Conservation (phyloP, 352 stramenopile species). For the Phytophthora megakarya region DNA sequence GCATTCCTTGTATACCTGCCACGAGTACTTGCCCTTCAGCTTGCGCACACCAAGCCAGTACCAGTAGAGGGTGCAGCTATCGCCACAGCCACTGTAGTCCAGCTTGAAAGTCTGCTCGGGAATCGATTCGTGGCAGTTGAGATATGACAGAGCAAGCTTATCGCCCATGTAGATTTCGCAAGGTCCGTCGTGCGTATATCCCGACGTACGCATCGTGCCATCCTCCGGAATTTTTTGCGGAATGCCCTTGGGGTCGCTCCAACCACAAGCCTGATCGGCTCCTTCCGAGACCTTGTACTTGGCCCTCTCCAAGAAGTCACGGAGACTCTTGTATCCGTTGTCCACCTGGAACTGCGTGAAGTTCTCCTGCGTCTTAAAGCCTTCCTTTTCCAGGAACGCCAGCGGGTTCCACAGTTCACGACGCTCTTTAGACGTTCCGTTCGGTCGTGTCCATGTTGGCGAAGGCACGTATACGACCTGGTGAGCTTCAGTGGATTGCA, state of each 20-base stretch:
- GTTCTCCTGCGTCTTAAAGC: constrained; percentile 46
- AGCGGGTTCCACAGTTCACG: constrained; percentile 46
- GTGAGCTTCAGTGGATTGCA: constrained; percentile 33
- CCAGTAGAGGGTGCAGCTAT: constrained; percentile 44
- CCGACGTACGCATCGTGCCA: constrained; percentile 42
- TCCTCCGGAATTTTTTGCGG: constrained; percentile 42
- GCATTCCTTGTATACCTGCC: constrained; percentile 60
- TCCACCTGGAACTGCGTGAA: constrained; percentile 44
- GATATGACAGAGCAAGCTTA: constrained; percentile 34
- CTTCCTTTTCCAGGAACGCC: constrained; percentile 53
- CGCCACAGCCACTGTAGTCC: constrained; percentile 41
- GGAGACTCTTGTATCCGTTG: constrained; percentile 49
- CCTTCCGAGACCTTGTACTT: constrained; percentile 39
- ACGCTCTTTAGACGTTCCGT: constrained; percentile 31
- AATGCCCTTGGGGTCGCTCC: constrained; percentile 31
- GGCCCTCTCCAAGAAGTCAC: constrained; percentile 47
- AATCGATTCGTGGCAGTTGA: constrained; percentile 44
- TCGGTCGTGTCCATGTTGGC: constrained; percentile 40
- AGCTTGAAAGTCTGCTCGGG: constrained; percentile 36
- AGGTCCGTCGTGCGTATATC: constrained; percentile 50
- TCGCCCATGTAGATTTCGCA: constrained; percentile 53
- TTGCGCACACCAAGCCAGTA: constrained; percentile 50
- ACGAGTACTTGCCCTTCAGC: constrained; percentile 39
- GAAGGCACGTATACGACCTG: constrained; percentile 44
- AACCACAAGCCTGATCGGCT: constrained; percentile 42